Evolutionary conservation across 768 basidiomycete species (phyloP), one percentile per base, ranked within the genome.

Genomic region (Lanmaoa rubissima): DNA sequence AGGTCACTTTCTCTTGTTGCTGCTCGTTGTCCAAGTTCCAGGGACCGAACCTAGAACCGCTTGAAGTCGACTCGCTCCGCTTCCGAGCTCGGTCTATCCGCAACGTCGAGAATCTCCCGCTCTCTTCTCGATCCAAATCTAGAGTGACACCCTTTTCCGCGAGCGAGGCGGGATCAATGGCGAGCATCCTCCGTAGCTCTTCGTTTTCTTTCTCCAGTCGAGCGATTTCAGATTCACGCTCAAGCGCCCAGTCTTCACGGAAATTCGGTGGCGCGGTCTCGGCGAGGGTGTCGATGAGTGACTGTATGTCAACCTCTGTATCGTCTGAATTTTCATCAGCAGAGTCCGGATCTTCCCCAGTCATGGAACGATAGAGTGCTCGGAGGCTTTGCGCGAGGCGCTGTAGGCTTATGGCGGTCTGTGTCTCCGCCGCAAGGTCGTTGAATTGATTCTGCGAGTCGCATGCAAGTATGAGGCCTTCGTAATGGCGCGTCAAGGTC

Each of bases 401-500:
- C 55, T 87, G 83, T 24, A 96, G 77, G 42, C 88, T 82, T n/a
- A 79, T 73, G 1, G 83, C 76, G 34, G 85, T 78, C 61, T 85
- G 82, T 1, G 84, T 79, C 51, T 84, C 81, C 39, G 78, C 76
- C 35, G 81, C 75, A 21, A 87, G 77, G 68, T 88, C 84, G 40
- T 76, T 71, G 52, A 82, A 79, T 52, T 80, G 71, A 42, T 72
- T 75, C 32, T 85, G 82, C 16, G 78, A 78, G 61, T 88, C 88
- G 43, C 83, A 86, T 3, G 84, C 74, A 31, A 82, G 75, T 32
- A 98, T 82, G 11, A 98, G 80, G 12, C 79, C 75, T 68, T 98
- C 94, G 72, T 98, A 98, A 69, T 98, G 94, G 48, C 88, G 85
- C 49, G 89, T 89, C 14, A 98, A 75, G 0, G 88, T 90, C 11